phyloP scores from a whole-genome alignment of 2,329 filamentous ascomycete genomes.

The Emericellopsis atlantica region DNA sequence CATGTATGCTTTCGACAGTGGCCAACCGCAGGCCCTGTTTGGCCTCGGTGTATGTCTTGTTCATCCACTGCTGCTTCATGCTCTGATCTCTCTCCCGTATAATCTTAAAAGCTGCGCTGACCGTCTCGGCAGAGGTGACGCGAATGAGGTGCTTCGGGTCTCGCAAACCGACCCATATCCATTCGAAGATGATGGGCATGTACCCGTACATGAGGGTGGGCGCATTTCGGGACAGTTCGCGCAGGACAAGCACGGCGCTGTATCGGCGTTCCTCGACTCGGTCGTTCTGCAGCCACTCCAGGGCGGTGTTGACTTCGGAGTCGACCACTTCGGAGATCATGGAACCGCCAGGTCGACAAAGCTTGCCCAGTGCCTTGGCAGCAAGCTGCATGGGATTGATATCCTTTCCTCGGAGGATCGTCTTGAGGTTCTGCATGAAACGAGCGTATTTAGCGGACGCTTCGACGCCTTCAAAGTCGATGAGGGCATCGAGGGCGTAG shows the following conservation, averaged over 20 bases:
- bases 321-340: conserved; percentile 93
- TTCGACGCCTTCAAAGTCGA: conserved; percentile 95
- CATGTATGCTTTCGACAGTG: conserved; percentile 81
- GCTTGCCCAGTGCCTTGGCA: conserved; percentile 74
- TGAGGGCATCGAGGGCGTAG: conserved; percentile 80
- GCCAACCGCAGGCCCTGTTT: conserved; percentile 66
- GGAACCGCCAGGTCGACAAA: conserved; percentile 85
- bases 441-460: conserved; percentile 85
- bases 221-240: conserved; percentile 83
- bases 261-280: conserved; percentile 87
- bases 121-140: conserved; percentile 81
- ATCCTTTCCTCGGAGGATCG: conserved; percentile 81
- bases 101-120: conserved; percentile 92
- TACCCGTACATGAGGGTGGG: conserved; percentile 93
- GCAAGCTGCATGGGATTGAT: conserved; percentile 83
- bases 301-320: conserved; percentile 87
- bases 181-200: conserved; percentile 87
- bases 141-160: conserved; percentile 86
- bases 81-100: conserved; percentile 85
- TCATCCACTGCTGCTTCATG: conserved; percentile 79
- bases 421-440: conserved; percentile 82
- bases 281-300: conserved; percentile 95
- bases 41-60: conserved; percentile 80
- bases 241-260: conserved; percentile 79
- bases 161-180: conserved; percentile 88